Conservation (phyloP, 2,329 filamentous ascomycete species). For the Trichoderma sp. region DNA sequence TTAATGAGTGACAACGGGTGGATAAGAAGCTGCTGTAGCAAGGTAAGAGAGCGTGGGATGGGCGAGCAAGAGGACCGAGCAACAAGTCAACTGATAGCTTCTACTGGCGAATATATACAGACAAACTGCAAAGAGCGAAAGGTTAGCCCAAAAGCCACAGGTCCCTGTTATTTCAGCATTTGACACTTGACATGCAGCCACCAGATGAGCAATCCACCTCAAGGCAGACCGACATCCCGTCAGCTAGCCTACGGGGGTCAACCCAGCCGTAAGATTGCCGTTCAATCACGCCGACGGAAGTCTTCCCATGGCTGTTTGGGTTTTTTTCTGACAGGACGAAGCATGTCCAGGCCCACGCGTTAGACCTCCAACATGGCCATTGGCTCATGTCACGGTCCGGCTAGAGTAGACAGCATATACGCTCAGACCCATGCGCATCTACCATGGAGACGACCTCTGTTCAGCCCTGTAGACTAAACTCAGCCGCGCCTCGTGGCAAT, state of each 20-base stretch:
- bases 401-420: not conserved
- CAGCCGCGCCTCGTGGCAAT: conserved; percentile 21
- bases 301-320: conserved; percentile 3
- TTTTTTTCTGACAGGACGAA: conserved; percentile 3
- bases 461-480: conserved; percentile 26
- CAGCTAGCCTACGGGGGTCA: conserved; percentile 1
- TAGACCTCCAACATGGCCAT: not conserved
- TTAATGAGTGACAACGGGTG: conserved; percentile 22
- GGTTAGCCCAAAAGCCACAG: conserved; percentile 6
- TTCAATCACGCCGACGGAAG: not conserved
- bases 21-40: not conserved
- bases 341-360: conserved; percentile 12
- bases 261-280: conserved; percentile 10
- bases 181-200: not conserved
- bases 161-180: not conserved
- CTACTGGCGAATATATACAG: conserved; percentile 9
- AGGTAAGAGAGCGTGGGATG: conserved; percentile 10
- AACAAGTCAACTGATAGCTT: not conserved
- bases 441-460: conserved; percentile 16
- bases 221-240: conserved; percentile 2
- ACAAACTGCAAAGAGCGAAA: not conserved
- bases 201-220: conserved; percentile 1
- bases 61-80: not conserved
- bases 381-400: not conserved
- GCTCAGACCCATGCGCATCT: conserved; percentile 7